These are phyloP conservation scores for Croton setiger DNA, from an alignment of 441 rosid species.

Conservation along the genomic window DNA sequence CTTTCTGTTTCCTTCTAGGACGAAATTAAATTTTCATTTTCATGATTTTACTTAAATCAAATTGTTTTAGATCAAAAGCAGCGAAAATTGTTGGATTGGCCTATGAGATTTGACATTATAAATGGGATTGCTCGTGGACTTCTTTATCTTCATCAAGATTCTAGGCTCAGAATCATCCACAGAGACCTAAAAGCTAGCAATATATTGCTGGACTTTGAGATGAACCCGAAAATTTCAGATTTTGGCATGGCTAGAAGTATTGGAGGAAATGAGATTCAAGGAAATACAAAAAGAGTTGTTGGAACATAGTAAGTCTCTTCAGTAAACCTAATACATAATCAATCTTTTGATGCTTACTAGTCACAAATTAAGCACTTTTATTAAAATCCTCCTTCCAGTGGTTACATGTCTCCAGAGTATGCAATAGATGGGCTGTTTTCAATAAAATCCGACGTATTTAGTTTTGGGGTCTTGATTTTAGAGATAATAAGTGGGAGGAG, in stretches of 20 bases:
- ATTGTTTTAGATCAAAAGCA: conserved; percentile 35
- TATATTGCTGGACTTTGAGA: conserved; percentile 47
- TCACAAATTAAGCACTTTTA: background rate
- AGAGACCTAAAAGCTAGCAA: too few relatives aligned
- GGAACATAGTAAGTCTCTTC: conserved; percentile 69
- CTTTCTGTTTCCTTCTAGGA: background rate
- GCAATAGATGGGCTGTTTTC: conserved; percentile 74
- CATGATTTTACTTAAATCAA: background rate
- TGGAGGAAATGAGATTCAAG: conserved; percentile 52
- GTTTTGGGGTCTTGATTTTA: conserved; percentile 67
- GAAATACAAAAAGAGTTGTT: conserved; percentile 55
- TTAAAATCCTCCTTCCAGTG: too few relatives aligned
- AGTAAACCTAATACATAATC: background rate
- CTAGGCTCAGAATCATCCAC: conserved; percentile 63
- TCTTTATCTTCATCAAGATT: conserved; percentile 71
- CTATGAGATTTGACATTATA: conserved; percentile 45
- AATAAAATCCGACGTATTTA: conserved; percentile 62
- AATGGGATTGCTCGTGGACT: conserved; percentile 70
- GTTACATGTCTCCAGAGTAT: too few relatives aligned
- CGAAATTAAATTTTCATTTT: background rate
- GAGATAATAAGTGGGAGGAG: conserved; percentile 68
- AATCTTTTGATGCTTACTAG: background rate
- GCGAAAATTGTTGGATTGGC: conserved; percentile 46
- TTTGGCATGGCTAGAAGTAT: conserved; percentile 83
- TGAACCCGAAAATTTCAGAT: conserved; percentile 73